Base-by-base conservation (phyloP, 2,329 filamentous ascomycete species). In the Curvularia lunata region DNA sequence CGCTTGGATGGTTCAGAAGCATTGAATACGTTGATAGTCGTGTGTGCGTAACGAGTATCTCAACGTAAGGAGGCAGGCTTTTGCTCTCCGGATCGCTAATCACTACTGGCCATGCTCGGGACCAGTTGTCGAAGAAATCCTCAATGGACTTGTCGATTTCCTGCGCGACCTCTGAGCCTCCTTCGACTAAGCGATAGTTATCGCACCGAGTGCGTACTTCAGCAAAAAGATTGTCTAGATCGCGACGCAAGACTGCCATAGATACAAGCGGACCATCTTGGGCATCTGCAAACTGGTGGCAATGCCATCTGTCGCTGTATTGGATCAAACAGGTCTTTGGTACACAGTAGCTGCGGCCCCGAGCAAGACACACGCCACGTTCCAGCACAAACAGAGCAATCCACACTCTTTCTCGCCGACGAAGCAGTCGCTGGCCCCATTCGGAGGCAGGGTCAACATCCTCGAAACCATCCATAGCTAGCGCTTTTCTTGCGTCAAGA, bases 1-100 rank as follows among this genome's bases (percentile, higher is more conserved):
- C 88, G 0, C 87, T 90, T 1, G 87, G 87, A 59, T 91, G 88
- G 64, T 91, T 91, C 68, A 91, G 89, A 10, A 91, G 88, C 58
- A 86, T 87, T 53, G 86, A 86, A 71, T 91, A 91, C 13, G 88
- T 89, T n/a, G 89, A 91, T 1, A 91, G 79, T 25, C 88, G 84
- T 1, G 89, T 91, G 64, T 91, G 89, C 1, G 72, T 89, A 38
- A 90, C 86, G 3, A 91, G 80, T 51, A 91, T 91, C 57, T 91
- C 88, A 25, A 91, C 88, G 60, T 91, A 91, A 0, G 89, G 88
- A 0, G 89, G 89, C 0, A 91, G 81, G 1, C 80, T 81, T 47
- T 66, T 69, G 19, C 85, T 82, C 81, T 68, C 61, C 25, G 56
- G 41, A 47, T 63, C 66, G 50, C 68, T 71, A 25, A 65, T 65